Base-by-base conservation (phyloP, 805 yeast species). In the Lachancea mirantina region DNA sequence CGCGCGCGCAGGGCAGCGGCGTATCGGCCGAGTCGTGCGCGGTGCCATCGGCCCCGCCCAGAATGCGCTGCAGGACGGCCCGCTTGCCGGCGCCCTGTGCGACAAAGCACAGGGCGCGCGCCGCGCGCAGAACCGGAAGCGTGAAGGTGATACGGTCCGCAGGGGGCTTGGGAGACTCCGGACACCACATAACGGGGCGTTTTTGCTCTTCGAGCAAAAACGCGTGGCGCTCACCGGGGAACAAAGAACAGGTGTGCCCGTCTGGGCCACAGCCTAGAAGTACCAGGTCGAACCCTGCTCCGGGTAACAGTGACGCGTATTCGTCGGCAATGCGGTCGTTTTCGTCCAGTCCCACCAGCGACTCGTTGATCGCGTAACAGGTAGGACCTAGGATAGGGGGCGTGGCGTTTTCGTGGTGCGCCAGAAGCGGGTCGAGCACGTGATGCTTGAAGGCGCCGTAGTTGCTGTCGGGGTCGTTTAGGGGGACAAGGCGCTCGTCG, bases 191-290 rank as follows among this genome's bases (percentile, higher is more conserved):
- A 36, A 87, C 78, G n/a, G n/a, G n/a, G 25, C 59, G 57, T 39
- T 66, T 62, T 7, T 54, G 30, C 52, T 80, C 89, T 3, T 52
- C 43, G 8, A 57, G 29, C 36, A 87, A 65, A 47, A 84, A 67
- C 39, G 57, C 48, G 56, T 85, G 95, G 4, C 27, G 30, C 11
- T 41, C 49, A 23, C 80, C 87, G 8, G 96, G 96, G 72, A 87
- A 87, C 42, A 87, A 65, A 1, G 96, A 87, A 62, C 95, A 84
- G 4, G 95, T 87, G 58, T 87, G 96, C 23, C 96, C 96, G 51
- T 87, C 96, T 21, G 96, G 96, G 6, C 96, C 96, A 56, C 92
- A 82, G 14, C 96, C 96, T 42, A 87, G 67, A 35, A 85, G 62
- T 14, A 87, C 63, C 46, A 85, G 62, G 57, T 87, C 95, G 19